Conservation (phyloP, 257 asterid genomes). For the Lantana camara region DNA sequence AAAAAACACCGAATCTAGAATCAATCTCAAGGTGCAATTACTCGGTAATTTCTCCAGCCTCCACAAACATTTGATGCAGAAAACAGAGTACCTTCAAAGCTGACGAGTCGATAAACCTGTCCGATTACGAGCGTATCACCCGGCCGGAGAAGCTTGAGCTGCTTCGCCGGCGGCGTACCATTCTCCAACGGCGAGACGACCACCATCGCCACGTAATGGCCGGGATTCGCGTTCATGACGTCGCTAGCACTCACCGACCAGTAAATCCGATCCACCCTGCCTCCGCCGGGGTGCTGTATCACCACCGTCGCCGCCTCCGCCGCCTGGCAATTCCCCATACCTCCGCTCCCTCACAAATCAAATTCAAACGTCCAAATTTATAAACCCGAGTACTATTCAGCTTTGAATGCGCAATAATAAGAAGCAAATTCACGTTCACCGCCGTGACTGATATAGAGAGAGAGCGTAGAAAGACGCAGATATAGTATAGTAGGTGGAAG, state of each 20-base stretch:
- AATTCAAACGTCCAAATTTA: too few species aligned
- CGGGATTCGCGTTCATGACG: conserved; percentile 77
- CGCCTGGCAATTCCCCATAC: conserved; percentile 92
- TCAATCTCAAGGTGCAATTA: neutral
- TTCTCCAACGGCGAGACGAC: conserved; percentile 47
- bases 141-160: conserved; percentile 82
- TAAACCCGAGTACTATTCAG: neutral
- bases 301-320: conserved; percentile 88
- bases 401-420: neutral
- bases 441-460: neutral
- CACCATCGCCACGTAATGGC: conserved; percentile 80
- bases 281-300: conserved; percentile 62
- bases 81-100: conserved; percentile 63
- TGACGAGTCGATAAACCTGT: conserved; percentile 75
- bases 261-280: conserved; percentile 70
- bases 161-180: conserved; percentile 55
- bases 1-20: neutral
- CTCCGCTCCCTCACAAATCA: neutral
- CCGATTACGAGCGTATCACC: conserved; percentile 73
- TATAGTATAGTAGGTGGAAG: neutral
- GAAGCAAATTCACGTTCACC: neutral
- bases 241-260: conserved; percentile 70
- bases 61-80: neutral
- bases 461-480: too few species aligned
- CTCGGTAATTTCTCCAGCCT: too few species aligned